Evolutionary conservation across 768 basidiomycete species (phyloP).

Genomic region (Clitopilus hobsonii): DNA sequence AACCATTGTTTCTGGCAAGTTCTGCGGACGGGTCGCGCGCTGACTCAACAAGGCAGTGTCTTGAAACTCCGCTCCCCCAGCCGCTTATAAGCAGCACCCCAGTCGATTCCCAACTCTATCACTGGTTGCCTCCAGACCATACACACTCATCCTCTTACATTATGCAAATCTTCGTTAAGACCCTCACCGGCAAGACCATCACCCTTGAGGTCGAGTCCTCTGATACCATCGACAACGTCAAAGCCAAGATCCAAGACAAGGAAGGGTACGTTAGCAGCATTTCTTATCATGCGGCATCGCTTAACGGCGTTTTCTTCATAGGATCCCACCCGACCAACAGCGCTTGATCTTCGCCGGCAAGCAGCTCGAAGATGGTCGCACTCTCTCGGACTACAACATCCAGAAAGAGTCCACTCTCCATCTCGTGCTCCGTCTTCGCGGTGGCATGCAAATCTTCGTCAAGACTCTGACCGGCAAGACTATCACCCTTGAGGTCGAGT

Average conservation of each 20-base stretch:
- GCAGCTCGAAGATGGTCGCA: conserved; percentile 81
- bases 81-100: conserved; percentile 1
- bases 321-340: conserved; percentile 76
- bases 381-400: conserved; percentile 65
- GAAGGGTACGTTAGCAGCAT: conserved; percentile 51
- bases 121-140: background rate
- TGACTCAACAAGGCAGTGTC: background rate
- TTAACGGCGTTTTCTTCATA: conserved; percentile 16
- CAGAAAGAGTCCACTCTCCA: conserved; percentile 61
- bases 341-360: conserved; percentile 80
- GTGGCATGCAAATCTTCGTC: conserved; percentile 80
- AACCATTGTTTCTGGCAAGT: background rate
- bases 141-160: conserved; percentile 8
- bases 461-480: conserved; percentile 90
- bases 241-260: conserved; percentile 87
- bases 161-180: conserved; percentile 50
- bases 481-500: conserved; percentile 84
- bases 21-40: background rate
- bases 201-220: conserved; percentile 71
- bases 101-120: background rate
- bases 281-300: background rate
- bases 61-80: conserved; percentile 9
- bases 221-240: conserved; percentile 68
- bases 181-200: conserved; percentile 72
- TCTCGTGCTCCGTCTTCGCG: conserved; percentile 44